Evolutionary conservation across 75 land plant species (phyloP).

Genomic region (Adiantum capillusveneris): DNA sequence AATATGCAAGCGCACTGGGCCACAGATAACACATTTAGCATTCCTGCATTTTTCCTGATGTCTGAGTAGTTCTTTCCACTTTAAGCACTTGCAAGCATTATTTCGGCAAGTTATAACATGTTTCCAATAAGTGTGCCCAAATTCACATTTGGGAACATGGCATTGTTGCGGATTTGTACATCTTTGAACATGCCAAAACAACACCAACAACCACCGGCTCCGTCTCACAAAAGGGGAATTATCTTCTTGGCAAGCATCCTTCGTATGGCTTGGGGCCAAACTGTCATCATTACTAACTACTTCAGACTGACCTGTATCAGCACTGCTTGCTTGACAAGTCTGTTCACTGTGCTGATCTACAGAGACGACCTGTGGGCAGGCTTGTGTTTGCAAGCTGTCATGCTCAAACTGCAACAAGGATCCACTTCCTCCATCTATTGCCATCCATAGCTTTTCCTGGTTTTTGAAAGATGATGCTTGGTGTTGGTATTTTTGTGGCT

Average conservation of each 20-base stretch:
- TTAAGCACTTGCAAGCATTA: conserved; percentile 48
- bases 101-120: conserved; percentile 51
- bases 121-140: conserved; percentile 44
- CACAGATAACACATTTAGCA: conserved; percentile 70
- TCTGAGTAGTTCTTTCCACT: conserved; percentile 38
- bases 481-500: not conserved
- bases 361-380: not conserved
- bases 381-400: not conserved
- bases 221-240: conserved; percentile 40
- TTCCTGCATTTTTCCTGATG: conserved; percentile 55
- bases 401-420: not conserved
- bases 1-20: conserved; percentile 48
- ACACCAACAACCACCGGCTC: conserved; percentile 54
- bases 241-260: not conserved
- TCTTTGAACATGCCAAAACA: conserved; percentile 75
- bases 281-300: conserved; percentile 8
- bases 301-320: conserved; percentile 7
- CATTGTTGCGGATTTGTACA: conserved; percentile 53
- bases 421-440: not conserved
- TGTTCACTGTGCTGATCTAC: conserved; percentile 3
- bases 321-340: conserved; percentile 6
- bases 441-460: not conserved
- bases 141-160: conserved; percentile 38
- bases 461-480: not conserved
- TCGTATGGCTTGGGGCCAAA: not conserved